A percentile compares a stretch with the other conserved stretches of the same genome.
Conservation (phyloP, 371 early-diverging fungal genomes). For the Saksenaea oblongispora region DNA sequence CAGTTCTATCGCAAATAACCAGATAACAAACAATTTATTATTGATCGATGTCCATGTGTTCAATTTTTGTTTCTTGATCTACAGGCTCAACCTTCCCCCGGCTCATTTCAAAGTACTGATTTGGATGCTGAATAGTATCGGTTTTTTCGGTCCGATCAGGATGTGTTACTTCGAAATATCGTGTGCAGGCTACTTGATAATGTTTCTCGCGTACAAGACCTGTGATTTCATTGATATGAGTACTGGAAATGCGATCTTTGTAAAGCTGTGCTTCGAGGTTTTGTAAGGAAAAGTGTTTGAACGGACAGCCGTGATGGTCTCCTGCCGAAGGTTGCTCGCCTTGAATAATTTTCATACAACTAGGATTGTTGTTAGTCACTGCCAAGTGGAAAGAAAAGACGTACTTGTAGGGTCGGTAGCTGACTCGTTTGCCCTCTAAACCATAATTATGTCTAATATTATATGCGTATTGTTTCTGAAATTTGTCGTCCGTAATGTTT, state of each 20-base stretch:
- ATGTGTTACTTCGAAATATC: constrained; percentile 79
- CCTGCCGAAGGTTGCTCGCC: constrained; percentile 75
- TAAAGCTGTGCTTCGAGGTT: constrained; percentile 61
- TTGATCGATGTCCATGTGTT: neutral
- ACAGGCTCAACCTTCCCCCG: neutral
- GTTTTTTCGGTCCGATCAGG: constrained; percentile 36
- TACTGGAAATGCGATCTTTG: constrained; percentile 47
- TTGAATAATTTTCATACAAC: constrained; percentile 90
- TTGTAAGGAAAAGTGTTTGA: constrained; percentile 74
- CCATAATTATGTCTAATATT: constrained; percentile 98
- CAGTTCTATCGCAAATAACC: constrained; percentile 78
- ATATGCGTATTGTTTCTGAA: constrained; percentile 93
- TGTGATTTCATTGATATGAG: constrained; percentile 66
- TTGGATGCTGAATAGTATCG: constrained; percentile 88
- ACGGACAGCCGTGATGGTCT: constrained; percentile 97
- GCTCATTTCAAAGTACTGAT: constrained; percentile 89
- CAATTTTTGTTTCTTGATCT: neutral
- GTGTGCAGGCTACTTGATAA: constrained; percentile 94
- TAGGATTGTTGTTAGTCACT: constrained; percentile 12
- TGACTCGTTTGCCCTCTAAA: constrained; percentile 92
- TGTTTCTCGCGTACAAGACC: constrained; percentile 73
- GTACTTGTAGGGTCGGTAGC: constrained; percentile 89
- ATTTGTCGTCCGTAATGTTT: constrained; percentile 83
- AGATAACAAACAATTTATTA: constrained; percentile 63
- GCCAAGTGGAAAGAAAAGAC: neutral